Percentiles rank a stretch among this genome's conserved stretches.
Evolutionary conservation across 129 eudicot genomes (phyloP).

Genomic region (Saussurea involucrata): DNA sequence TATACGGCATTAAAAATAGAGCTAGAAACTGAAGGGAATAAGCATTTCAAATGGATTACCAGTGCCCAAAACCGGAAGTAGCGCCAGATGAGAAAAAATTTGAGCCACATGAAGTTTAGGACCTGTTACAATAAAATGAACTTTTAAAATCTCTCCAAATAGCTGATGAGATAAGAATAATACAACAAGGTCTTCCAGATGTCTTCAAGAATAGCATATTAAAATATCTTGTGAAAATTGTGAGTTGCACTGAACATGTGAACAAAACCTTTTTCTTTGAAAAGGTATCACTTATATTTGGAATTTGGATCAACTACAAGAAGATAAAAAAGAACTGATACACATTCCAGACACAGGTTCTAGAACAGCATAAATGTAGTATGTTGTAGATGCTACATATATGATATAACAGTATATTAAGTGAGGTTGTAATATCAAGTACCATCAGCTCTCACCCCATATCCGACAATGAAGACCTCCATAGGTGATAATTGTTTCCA

Average conservation of each 20-base stretch:
- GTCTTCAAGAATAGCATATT: too few species aligned
- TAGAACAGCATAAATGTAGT: not conserved
- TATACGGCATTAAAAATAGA: conserved; percentile 8
- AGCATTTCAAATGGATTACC: conserved; percentile 35
- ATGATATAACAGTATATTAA: not conserved
- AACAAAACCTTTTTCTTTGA: too few species aligned
- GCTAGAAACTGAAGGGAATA: not conserved
- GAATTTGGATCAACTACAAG: not conserved
- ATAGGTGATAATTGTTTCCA: conserved; percentile 86
- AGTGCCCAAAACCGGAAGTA: conserved; percentile 95
- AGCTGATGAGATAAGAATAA: too few species aligned
- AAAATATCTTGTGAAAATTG: too few species aligned
- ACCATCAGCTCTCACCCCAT: conserved; percentile 81
- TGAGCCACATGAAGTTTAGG: conserved; percentile 98
- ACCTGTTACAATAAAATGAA: conserved; percentile 46
- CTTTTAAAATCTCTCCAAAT: not conserved
- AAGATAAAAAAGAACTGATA: not conserved
- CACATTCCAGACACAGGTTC: not conserved
- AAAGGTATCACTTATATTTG: not conserved
- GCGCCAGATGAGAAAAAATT: conserved; percentile 96
- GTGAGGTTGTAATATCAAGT: conserved; percentile 21
- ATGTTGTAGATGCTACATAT: not conserved
- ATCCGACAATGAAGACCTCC: conserved; percentile 92
- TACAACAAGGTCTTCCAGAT: too few species aligned
- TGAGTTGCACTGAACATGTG: too few species aligned